Base-by-base conservation (phyloP, 1,284 basidiomycete genomes). In the Laetiporus sulphureus region DNA sequence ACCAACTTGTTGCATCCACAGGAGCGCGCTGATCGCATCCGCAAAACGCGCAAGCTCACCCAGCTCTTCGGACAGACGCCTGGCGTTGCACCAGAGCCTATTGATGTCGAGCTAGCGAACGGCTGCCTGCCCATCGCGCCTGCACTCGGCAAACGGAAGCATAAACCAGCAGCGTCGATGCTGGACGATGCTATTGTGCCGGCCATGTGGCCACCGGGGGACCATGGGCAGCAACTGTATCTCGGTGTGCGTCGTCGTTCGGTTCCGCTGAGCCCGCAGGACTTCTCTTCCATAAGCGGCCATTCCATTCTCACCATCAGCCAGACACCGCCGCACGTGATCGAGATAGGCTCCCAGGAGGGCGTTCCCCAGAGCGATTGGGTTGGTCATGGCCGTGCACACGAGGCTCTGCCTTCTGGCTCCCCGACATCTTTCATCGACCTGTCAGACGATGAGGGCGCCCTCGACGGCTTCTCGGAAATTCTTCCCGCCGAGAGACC, bases 41-140 rank as follows among this genome's bases (percentile, higher is more conserved):
- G 78, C 38, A 80, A 82, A 49, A 77, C 79, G 23, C 76, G 80
- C 53, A 92, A 92, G 62, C 71, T 92, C 31, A 75, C 85, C 20
- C 79, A 83, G 52, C 62, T 91, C 15, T 79, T 92, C 38, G 90
- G 90, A 20, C 71, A 77, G 58, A 73, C 69, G 1, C 81, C 80
- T 0, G 71, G 66, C 22, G 53, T 50, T 13, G 45, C 52, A 20
- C 47, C 29, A 45, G 50, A 11, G 41, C 57, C 25, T n/a, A 34
- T 25, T 29, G 46, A 56, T 32, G 38, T 42, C 34, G 38, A 44
- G 39, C 31, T 48, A 15, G 42, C 49, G 30, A 35, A 38, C 38
- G 45, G 44, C 20, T 40, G 55, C 38, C 44, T 53, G 35, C 44
- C 50, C 29, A 32, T 48, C 15, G 40, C 48, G n/a, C 41, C 53